A percentile compares a stretch with the other conserved stretches of the same genome.
Conservation (phyloP, 2,329 filamentous ascomycete species). For the Alternaria atra region DNA sequence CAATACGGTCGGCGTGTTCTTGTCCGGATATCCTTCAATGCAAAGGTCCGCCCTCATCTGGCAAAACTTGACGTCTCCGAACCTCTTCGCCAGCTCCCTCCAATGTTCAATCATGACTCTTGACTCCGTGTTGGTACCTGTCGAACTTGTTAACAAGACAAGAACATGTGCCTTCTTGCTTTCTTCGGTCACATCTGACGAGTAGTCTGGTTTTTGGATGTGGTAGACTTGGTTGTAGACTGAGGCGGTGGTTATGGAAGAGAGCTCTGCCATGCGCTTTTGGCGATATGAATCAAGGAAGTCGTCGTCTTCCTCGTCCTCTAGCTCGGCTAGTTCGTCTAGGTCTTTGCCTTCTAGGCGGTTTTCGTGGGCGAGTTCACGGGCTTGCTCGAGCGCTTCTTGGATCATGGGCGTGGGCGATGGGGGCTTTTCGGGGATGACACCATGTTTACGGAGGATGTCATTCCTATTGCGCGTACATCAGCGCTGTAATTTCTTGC, state of each 20-base stretch:
- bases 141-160: constrained; percentile 81
- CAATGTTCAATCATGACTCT: constrained; percentile 84
- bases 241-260: constrained; percentile 75
- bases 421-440: constrained; percentile 97
- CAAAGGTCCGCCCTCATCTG: constrained; percentile 92
- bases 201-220: constrained; percentile 92
- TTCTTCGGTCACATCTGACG: constrained; percentile 88
- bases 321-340: constrained; percentile 90
- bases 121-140: constrained; percentile 85
- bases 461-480: constrained; percentile 77
- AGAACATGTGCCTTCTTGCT: constrained; percentile 74
- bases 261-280: constrained; percentile 86
- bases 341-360: constrained; percentile 92
- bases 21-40: constrained; percentile 95
- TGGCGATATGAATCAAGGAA: constrained; percentile 88
- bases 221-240: constrained; percentile 92
- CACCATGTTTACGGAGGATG: constrained; percentile 92
- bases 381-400: constrained; percentile 87
- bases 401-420: constrained; percentile 96
- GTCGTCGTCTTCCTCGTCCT: constrained; percentile 93
- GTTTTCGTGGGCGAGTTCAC: constrained; percentile 87
- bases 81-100: constrained; percentile 82
- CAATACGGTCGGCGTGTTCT: constrained; percentile 92
- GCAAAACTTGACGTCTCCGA: constrained; percentile 96
- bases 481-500: neutral